Percentiles rank a stretch among this genome's conserved stretches.
Evolutionary conservation across 2,329 filamentous ascomycete species (phyloP).

Genomic region (Venturiaceae sp.): DNA sequence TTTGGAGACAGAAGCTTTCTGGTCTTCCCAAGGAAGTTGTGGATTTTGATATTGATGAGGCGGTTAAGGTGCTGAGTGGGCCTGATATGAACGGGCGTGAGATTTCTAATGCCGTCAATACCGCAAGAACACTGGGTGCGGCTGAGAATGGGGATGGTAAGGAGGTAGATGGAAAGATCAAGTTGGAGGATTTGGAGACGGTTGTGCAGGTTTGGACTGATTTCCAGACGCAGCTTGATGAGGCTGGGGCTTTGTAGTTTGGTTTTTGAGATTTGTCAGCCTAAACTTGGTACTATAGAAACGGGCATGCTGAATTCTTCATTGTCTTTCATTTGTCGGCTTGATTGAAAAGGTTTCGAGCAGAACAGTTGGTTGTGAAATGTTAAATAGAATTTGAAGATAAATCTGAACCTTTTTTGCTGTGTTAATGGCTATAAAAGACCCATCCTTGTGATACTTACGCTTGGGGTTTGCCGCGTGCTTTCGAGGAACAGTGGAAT

Average conservation of each 20-base stretch:
- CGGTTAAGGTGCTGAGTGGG: constrained; percentile 8
- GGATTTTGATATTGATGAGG: constrained; percentile 9
- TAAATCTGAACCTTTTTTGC: too few species aligned
- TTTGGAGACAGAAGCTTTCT: constrained; percentile 12
- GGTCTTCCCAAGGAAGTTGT: constrained; percentile 5
- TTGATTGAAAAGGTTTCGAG: too few species aligned
- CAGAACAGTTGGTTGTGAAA: too few species aligned
- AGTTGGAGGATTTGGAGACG: constrained; percentile 13
- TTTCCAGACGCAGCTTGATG: constrained; percentile 7
- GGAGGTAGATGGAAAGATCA: neutral
- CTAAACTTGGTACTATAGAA: neutral
- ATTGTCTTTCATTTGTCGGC: too few species aligned
- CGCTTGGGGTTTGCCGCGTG: too few species aligned
- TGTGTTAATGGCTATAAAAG: too few species aligned
- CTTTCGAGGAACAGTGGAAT: too few species aligned
- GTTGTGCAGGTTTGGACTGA: constrained; percentile 13
- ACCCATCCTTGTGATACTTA: too few species aligned
- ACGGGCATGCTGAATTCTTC: too few species aligned
- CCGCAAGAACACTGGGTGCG: constrained; percentile 13
- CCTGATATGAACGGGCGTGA: constrained; percentile 15
- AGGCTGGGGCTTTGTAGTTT: neutral
- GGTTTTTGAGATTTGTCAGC: neutral
- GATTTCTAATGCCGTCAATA: constrained; percentile 17
- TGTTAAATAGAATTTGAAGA: too few species aligned
- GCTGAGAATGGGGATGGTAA: constrained; percentile 5